Evolutionary conservation across 202 grass and related monocot species (phyloP).

Genomic region (Digitaria exilis): DNA sequence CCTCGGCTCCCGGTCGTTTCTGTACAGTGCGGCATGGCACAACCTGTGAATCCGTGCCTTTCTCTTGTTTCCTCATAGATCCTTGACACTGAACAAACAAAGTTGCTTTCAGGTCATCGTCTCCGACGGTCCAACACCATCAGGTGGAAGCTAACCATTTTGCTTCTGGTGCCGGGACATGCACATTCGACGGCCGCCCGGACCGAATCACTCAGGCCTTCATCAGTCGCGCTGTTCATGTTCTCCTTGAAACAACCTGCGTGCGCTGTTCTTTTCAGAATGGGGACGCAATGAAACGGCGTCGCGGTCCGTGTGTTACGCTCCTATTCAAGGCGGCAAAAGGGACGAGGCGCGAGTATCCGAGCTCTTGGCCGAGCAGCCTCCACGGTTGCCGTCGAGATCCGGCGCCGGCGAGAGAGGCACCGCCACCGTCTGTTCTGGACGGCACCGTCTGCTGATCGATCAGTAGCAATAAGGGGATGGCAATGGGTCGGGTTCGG

Average conservation of each 20-base stretch:
- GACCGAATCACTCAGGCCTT: conserved; percentile 4
- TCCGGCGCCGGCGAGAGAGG: not conserved
- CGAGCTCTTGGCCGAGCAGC: not conserved
- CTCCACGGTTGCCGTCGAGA: not conserved
- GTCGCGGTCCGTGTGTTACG: not conserved
- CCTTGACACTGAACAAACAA: not conserved
- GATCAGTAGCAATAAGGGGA: not conserved
- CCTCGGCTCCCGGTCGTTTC: not conserved
- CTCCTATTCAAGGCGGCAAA: not conserved
- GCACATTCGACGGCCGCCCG: not conserved
- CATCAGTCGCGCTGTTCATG: not conserved
- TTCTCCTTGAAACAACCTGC: not conserved
- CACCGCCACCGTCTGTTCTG: not conserved
- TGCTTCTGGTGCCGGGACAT: not conserved
- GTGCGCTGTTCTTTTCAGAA: conserved; percentile 1
- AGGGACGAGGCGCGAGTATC: not conserved
- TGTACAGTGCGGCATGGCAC: not conserved
- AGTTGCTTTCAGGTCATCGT: conserved; percentile 18
- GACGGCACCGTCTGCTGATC: not conserved
- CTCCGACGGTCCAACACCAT: not conserved
- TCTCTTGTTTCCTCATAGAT: not conserved
- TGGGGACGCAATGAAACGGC: not conserved
- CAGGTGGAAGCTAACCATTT: not conserved
- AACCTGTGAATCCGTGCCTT: no score
- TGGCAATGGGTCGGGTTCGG: no score